Conservation (phyloP, 495 filamentous ascomycete genomes). For the Lasiosphaeris hirsuta region DNA sequence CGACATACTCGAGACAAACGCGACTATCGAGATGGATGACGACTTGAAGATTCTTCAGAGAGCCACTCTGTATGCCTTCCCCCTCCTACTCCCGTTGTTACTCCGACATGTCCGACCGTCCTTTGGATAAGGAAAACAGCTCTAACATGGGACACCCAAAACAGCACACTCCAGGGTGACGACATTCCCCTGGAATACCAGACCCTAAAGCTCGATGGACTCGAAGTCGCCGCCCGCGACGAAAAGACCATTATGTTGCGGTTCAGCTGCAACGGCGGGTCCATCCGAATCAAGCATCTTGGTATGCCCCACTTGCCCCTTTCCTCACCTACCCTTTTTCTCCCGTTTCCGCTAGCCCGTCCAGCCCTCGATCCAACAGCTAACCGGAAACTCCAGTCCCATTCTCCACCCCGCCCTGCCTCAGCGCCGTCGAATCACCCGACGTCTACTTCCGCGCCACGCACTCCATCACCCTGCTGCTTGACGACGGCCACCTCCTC, state of each 20-base stretch:
- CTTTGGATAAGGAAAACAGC: too few relatives aligned
- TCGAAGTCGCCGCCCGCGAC: conserved; percentile 7
- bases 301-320: background rate
- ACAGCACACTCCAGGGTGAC: background rate
- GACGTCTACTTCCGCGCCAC: conserved; percentile 6
- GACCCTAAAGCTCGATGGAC: background rate
- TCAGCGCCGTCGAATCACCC: background rate
- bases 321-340: too few relatives aligned
- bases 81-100: background rate
- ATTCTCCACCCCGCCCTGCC: background rate
- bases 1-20: background rate
- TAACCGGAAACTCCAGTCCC: background rate
- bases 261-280: background rate
- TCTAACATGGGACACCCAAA: background rate
- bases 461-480: conserved; percentile 2
- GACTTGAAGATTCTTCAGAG: background rate
- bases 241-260: background rate
- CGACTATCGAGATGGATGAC: background rate
- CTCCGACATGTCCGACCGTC: background rate
- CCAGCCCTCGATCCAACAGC: too few relatives aligned
- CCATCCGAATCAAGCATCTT: background rate
- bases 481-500: background rate
- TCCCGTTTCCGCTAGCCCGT: too few relatives aligned
- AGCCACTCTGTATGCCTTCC: background rate
- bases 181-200: background rate